Conservation (phyloP, 2,329 filamentous ascomycete genomes). For the Aspergillus niger region DNA sequence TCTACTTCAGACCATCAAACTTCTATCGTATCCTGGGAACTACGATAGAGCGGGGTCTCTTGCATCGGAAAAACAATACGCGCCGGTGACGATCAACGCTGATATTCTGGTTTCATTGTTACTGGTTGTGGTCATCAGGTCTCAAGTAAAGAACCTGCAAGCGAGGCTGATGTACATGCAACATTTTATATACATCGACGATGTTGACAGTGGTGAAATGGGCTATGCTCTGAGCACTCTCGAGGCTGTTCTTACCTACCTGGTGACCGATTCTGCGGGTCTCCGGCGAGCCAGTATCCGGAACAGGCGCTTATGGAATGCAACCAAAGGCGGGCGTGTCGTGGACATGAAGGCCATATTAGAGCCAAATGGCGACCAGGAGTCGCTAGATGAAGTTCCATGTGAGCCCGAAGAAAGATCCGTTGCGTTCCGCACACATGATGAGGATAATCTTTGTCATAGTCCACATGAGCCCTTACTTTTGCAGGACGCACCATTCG, state of each 20-base stretch:
- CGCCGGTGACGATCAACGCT: constrained; percentile 71
- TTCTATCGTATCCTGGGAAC: constrained; percentile 68
- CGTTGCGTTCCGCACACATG: constrained; percentile 39
- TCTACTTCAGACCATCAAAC: constrained; percentile 77
- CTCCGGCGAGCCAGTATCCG: constrained; percentile 81
- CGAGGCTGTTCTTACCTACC: constrained; percentile 88
- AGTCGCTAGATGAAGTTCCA: constrained; percentile 31
- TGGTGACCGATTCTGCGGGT: constrained; percentile 77
- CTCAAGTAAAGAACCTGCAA: constrained; percentile 82
- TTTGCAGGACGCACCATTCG: constrained; percentile 25
- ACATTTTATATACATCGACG: constrained; percentile 96
- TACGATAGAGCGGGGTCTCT: constrained; percentile 43
- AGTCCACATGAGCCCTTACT: constrained; percentile 25
- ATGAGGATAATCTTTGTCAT: constrained; percentile 31
- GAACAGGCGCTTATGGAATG: constrained; percentile 87
- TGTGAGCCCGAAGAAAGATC: constrained; percentile 44
- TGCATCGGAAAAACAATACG: constrained; percentile 55
- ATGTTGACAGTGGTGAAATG: constrained; percentile 94
- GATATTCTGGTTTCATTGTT: constrained; percentile 91
- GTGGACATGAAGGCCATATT: constrained; percentile 75
- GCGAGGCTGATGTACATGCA: constrained; percentile 92
- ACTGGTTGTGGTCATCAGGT: constrained; percentile 87
- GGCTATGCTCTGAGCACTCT: constrained; percentile 96
- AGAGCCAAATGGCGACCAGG: constrained; percentile 64
- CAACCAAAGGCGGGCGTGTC: constrained; percentile 74